phyloP scores from a whole-genome alignment of 305 asterid genomes.

The Fraxinus latifolia region DNA sequence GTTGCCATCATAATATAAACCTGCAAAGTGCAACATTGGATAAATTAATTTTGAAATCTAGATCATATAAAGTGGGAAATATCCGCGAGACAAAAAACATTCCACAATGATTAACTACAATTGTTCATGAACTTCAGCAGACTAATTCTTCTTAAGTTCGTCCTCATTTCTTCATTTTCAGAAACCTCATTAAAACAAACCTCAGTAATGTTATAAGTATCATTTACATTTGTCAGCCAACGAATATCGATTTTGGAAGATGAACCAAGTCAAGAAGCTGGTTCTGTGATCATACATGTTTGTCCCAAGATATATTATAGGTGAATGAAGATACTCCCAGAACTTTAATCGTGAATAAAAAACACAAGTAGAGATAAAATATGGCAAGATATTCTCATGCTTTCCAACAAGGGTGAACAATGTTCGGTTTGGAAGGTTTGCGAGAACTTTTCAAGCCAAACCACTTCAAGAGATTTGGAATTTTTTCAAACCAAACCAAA shows the following conservation, averaged over 20 bases:
- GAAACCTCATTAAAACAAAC: background rate
- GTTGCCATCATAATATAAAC: conserved; percentile 91
- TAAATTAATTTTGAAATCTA: conserved; percentile 16
- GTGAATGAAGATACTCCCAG: background rate
- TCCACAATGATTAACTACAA: background rate
- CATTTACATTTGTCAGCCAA: background rate
- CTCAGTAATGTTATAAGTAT: background rate
- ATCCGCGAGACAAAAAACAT: background rate
- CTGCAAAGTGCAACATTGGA: conserved; percentile 36
- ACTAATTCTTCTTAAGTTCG: background rate
- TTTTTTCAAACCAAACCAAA: background rate
- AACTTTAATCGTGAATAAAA: background rate
- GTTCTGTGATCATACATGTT: background rate
- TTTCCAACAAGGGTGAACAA: background rate
- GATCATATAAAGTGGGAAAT: background rate
- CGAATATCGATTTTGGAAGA: background rate
- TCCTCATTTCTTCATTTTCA: background rate
- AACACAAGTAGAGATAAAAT: background rate
- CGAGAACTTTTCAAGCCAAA: background rate
- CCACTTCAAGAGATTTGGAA: background rate
- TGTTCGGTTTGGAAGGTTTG: background rate
- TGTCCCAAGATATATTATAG: background rate
- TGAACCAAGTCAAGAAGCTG: background rate
- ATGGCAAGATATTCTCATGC: background rate
- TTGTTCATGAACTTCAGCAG: background rate